phyloP scores from a whole-genome alignment of 768 basidiomycete species.

The Amanita subjunquillea region DNA sequence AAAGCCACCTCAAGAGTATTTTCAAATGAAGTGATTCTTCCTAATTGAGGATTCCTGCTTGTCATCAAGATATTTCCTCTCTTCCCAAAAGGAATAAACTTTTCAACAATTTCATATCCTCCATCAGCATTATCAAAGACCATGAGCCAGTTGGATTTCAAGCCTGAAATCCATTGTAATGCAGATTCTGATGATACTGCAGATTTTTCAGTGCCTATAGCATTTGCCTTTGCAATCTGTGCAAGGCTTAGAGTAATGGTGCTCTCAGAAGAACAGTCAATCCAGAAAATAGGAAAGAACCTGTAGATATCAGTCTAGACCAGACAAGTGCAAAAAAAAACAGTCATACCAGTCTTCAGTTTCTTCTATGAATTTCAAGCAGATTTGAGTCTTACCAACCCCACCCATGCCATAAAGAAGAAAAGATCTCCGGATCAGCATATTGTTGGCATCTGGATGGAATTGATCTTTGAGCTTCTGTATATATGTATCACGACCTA shows the following conservation, averaged over 20 bases:
- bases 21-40: constrained; percentile 1
- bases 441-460: not conserved
- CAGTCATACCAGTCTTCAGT: constrained; percentile 2
- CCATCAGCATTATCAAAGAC: constrained; percentile 13
- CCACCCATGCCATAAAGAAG: constrained; percentile 13
- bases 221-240: constrained; percentile 4
- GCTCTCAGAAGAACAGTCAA: constrained; percentile 11
- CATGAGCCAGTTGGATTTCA: constrained; percentile 10
- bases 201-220: not conserved
- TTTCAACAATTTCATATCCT: constrained; percentile 1
- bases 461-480: constrained; percentile 8
- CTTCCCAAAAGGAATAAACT: constrained; percentile 9
- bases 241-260: constrained; percentile 8
- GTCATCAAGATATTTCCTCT: constrained; percentile 12
- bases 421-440: not conserved
- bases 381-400: constrained; percentile 13
- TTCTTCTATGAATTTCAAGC: constrained; percentile 11
- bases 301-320: constrained; percentile 1
- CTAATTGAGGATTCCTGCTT: constrained; percentile 7
- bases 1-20: constrained; percentile 2
- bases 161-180: constrained; percentile 8
- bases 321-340: not conserved
- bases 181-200: constrained; percentile 2
- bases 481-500: constrained; percentile 7
- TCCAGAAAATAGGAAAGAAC: constrained; percentile 12